Evolutionary conservation across 495 filamentous ascomycete species (phyloP).

Genomic region (Annulohypoxylon moriforme): DNA sequence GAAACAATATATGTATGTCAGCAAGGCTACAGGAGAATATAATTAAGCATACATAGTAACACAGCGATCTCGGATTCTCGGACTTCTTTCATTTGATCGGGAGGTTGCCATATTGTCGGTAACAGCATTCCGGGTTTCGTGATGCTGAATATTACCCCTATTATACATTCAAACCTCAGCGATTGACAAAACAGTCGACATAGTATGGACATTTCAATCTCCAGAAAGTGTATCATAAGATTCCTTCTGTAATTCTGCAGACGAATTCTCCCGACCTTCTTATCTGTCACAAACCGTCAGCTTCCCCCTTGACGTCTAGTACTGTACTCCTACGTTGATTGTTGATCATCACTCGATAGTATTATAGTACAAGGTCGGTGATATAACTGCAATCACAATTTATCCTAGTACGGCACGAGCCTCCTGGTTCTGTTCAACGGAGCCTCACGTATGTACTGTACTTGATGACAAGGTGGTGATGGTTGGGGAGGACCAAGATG

Average conservation of each 20-base stretch:
- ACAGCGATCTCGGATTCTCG: background rate
- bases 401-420: background rate
- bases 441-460: background rate
- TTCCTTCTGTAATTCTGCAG: background rate
- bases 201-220: background rate
- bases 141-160: background rate
- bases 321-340: background rate
- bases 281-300: background rate
- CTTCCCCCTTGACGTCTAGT: background rate
- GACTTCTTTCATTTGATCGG: background rate
- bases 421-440: background rate
- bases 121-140: background rate
- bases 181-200: background rate
- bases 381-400: background rate
- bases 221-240: background rate
- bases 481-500: background rate
- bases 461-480: background rate
- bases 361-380: background rate
- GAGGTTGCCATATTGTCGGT: background rate
- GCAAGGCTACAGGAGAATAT: background rate
- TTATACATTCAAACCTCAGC: background rate
- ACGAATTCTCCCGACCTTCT: background rate
- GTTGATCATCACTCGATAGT: background rate
- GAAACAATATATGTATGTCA: background rate
- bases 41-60: background rate